A percentile compares a stretch with the other conserved stretches of the same genome.
These are phyloP conservation scores for Lactifluus subvellereus DNA, from an alignment of 768 basidiomycete species.

Conservation along the genomic window DNA sequence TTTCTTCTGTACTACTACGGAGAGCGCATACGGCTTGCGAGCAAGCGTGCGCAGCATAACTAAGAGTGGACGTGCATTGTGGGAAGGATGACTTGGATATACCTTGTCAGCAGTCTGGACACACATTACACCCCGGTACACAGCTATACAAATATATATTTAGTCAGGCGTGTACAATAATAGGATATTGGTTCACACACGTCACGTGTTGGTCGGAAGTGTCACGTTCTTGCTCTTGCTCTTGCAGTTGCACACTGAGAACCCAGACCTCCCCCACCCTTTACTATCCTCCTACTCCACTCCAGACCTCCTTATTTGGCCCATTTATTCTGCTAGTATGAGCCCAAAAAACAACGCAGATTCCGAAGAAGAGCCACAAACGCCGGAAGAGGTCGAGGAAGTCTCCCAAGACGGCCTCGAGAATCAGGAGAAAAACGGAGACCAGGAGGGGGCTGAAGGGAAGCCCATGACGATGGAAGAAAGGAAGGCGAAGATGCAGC, in stretches of 20 bases:
- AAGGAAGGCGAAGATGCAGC: conserved; percentile 20
- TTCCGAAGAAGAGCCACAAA: not conserved
- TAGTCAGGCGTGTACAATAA: not conserved
- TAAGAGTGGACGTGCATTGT: not conserved
- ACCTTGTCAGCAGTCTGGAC: not conserved
- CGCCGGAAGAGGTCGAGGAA: conserved; percentile 7
- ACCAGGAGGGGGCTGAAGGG: not conserved
- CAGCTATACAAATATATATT: not conserved
- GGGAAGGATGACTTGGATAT: not conserved
- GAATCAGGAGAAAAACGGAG: conserved; percentile 2
- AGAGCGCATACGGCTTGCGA: conserved; percentile 22
- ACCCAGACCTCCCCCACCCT: not conserved
- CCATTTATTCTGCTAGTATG: not conserved
- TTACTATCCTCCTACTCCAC: not conserved
- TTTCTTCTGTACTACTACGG: conserved; percentile 19
- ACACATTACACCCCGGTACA: not conserved
- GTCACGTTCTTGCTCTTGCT: not conserved
- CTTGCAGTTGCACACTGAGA: not conserved
- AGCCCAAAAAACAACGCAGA: not conserved
- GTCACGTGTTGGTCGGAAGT: not conserved
- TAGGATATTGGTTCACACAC: not conserved
- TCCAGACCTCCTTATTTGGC: not conserved
- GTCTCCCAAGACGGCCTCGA: not conserved
- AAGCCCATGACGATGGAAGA: conserved; percentile 23
- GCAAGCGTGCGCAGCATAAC: conserved; percentile 24